Evolutionary conservation across 768 basidiomycete species (phyloP).

Genomic region (Rhizopogon salebrosus): DNA sequence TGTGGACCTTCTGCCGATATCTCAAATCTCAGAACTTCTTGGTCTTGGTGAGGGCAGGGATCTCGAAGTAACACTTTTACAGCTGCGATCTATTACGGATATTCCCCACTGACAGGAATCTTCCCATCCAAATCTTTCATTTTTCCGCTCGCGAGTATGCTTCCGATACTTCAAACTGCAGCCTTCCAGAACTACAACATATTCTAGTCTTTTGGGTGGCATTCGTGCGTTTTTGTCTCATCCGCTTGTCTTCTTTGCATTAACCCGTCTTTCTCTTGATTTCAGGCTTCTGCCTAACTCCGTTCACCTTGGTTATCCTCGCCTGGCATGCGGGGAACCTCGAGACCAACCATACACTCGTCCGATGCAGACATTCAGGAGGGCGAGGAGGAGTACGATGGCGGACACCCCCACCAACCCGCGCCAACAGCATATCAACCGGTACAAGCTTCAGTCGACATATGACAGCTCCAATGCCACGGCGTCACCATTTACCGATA

Average conservation of each 20-base stretch:
- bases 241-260: background rate
- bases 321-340: conserved; percentile 74
- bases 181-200: no score
- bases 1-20: no score
- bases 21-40: no score
- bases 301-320: conserved; percentile 58
- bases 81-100: no score
- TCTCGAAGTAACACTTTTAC: no score
- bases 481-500: conserved; percentile 46
- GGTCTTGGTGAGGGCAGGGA: no score
- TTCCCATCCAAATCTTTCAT: no score
- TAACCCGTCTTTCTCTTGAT: conserved; percentile 5
- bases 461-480: conserved; percentile 17
- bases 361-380: conserved; percentile 44
- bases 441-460: conserved; percentile 19
- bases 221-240: conserved; percentile 48
- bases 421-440: conserved; percentile 16
- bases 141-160: no score
- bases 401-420: conserved; percentile 36
- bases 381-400: conserved; percentile 45
- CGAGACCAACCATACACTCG: conserved; percentile 54
- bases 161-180: no score
- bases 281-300: conserved; percentile 70
- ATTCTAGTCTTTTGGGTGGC: conserved; percentile 85
- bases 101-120: no score